Evolutionary conservation across 805 yeast genomes (phyloP).

Genomic region (Scheffersomyces amazonensis): DNA sequence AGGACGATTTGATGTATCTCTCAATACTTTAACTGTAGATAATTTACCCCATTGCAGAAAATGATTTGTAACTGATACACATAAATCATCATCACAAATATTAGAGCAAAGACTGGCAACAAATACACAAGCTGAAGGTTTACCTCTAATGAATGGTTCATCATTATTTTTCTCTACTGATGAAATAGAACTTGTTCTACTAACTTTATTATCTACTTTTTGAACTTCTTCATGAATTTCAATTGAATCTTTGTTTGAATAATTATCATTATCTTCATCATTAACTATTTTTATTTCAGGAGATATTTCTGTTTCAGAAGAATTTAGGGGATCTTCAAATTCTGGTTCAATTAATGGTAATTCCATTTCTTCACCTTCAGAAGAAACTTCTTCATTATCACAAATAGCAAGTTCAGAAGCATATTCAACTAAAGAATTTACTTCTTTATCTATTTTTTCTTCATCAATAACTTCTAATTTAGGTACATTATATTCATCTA

Average conservation of each 20-base stretch:
- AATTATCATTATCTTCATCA: not conserved
- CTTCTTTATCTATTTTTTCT: too few relatives aligned
- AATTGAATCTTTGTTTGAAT: not conserved
- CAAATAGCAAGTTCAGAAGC: too few relatives aligned
- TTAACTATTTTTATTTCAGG: too few relatives aligned
- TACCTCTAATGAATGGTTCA: conserved; percentile 34
- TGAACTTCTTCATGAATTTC: not conserved
- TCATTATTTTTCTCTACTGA: too few relatives aligned
- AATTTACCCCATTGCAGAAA: conserved; percentile 71
- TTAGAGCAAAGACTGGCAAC: conserved; percentile 77
- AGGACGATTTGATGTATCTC: conserved; percentile 80
- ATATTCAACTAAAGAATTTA: too few relatives aligned
- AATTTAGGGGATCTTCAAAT: not conserved
- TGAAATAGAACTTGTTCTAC: too few relatives aligned
- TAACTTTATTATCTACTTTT: not conserved
- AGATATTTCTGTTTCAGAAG: not conserved
- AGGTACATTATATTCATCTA: too few relatives aligned
- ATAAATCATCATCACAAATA: conserved; percentile 67
- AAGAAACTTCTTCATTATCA: too few relatives aligned
- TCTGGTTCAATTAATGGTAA: not conserved
- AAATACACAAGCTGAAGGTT: conserved; percentile 85
- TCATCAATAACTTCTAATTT: too few relatives aligned
- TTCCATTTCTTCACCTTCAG: not conserved
- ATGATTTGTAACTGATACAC: conserved; percentile 64
- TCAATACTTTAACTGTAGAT: conserved; percentile 72